Percentiles rank a stretch among this genome's conserved stretches.
Evolutionary conservation across 2,329 filamentous ascomycete genomes (phyloP).

Genomic region (Nakataea oryzae): DNA sequence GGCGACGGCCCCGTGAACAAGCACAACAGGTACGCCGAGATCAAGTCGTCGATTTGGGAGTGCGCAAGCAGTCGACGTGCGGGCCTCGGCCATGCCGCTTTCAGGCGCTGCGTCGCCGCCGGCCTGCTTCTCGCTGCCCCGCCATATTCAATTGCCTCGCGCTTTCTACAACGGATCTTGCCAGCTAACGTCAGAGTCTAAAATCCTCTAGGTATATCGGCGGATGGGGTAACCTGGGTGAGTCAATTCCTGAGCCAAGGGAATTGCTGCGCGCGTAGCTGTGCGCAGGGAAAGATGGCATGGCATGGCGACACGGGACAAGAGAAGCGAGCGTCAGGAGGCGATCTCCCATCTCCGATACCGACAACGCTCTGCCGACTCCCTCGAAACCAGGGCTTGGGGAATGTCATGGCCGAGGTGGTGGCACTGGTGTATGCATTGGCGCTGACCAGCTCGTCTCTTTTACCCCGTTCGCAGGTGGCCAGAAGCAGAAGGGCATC

Average conservation of each 20-base stretch:
- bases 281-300: too few relatives aligned
- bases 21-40: conserved; percentile 28
- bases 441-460: not conserved
- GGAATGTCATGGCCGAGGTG: not conserved
- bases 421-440: not conserved
- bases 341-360: not conserved
- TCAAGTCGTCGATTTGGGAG: not conserved
- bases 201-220: conserved; percentile 53
- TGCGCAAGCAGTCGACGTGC: not conserved
- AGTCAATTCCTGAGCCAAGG: conserved; percentile 23
- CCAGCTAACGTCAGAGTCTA: not conserved
- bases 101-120: not conserved
- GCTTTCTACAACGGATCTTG: not conserved
- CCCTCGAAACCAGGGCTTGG: not conserved
- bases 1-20: conserved; percentile 29
- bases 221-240: conserved; percentile 66
- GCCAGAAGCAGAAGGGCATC: conserved; percentile 45
- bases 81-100: conserved; percentile 3
- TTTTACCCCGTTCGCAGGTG: conserved; percentile 1
- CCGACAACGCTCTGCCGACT: not conserved
- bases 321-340: not conserved
- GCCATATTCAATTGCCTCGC: not conserved
- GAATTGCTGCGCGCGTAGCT: not conserved
- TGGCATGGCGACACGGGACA: not conserved
- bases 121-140: not conserved